Evolutionary conservation across 148 eudicot genomes (phyloP), one percentile per base, ranked within the genome.

Genomic region (Fagopyrum homotropicum): DNA sequence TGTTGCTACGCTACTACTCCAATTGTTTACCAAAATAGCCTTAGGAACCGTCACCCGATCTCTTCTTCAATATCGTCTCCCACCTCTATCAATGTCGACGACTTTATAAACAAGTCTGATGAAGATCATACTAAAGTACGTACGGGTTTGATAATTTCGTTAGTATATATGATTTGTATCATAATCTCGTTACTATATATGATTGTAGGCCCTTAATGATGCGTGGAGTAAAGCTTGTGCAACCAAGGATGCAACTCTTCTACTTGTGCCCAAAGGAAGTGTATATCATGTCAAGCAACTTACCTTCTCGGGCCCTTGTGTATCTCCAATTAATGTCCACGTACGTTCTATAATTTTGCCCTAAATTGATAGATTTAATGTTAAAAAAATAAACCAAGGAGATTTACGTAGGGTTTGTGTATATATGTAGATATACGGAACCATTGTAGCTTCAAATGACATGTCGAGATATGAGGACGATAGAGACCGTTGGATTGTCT

Each of bases 161-260:
- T 22, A 22, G 0, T 22, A 22, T 22, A 22, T 22, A 22, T 22
- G 40, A 35, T 35, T 35, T 35, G 2, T 52, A 52, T 14, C 1
- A 15, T 52, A 2, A 52, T 0, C n/a, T 52, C 15, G n/a, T 4
- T 14, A 51, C 11, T 52, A 2, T 35, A 35, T 52, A 15, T 22
- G 26, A 52, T 17, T 66, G 75, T 12, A 93, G 98, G 98, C 96
- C 50, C 91, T 93, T 56, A 75, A 48, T 79, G 75, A 77, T 77
- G 96, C 98, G 49, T 93, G 96, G 96, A 78, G 82, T 80, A 70
- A 68, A 79, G 98, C 91, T 29, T 93, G 98, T 78, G 76, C 80
- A 52, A 72, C 82, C 1, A 72, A 45, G n/a, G 57, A 76, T 75
- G 83, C 80, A 35, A 84, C 81, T 40, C 76, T 90, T 45, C 77